Evolutionary conservation across 768 basidiomycete genomes (phyloP).

Genomic region (Psilocybe cubensis): DNA sequence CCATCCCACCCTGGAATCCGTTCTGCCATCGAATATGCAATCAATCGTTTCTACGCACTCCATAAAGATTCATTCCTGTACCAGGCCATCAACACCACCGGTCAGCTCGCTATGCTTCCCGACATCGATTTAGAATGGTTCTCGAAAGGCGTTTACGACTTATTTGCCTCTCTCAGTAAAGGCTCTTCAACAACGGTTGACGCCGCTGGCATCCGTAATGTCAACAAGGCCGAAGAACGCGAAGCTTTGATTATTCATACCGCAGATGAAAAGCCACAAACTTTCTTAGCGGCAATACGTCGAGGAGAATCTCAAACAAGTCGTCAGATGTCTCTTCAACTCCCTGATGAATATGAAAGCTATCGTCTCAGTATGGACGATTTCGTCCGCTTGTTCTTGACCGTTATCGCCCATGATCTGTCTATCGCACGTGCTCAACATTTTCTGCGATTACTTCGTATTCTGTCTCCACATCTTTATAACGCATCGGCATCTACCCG

Average conservation of each 20-base stretch:
- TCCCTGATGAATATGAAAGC: conserved; percentile 65
- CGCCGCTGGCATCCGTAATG: conserved; percentile 66
- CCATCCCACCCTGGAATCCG: conserved; percentile 60
- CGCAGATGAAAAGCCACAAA: conserved; percentile 75
- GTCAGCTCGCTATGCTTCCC: conserved; percentile 55
- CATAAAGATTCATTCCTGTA: conserved; percentile 78
- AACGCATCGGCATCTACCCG: conserved; percentile 55
- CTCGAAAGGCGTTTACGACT: conserved; percentile 55
- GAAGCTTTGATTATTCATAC: conserved; percentile 71
- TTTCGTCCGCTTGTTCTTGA: conserved; percentile 72
- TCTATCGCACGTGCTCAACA: conserved; percentile 68
- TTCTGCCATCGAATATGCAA: conserved; percentile 70
- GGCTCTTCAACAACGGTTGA: conserved; percentile 49
- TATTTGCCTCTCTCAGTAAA: conserved; percentile 61
- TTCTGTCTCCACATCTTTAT: conserved; percentile 60
- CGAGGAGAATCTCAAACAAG: conserved; percentile 45
- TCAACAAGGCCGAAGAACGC: conserved; percentile 66
- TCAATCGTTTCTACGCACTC: conserved; percentile 72
- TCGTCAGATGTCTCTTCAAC: conserved; percentile 43
- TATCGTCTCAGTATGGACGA: conserved; percentile 62
- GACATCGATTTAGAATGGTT: conserved; percentile 53
- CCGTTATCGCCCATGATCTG: conserved; percentile 79
- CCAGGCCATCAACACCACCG: conserved; percentile 67
- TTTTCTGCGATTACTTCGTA: conserved; percentile 65
- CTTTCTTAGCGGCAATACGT: conserved; percentile 60